These are phyloP conservation scores for Apiospora rasikravindrae DNA, from an alignment of 2,329 filamentous ascomycete species.

Conservation along the genomic window DNA sequence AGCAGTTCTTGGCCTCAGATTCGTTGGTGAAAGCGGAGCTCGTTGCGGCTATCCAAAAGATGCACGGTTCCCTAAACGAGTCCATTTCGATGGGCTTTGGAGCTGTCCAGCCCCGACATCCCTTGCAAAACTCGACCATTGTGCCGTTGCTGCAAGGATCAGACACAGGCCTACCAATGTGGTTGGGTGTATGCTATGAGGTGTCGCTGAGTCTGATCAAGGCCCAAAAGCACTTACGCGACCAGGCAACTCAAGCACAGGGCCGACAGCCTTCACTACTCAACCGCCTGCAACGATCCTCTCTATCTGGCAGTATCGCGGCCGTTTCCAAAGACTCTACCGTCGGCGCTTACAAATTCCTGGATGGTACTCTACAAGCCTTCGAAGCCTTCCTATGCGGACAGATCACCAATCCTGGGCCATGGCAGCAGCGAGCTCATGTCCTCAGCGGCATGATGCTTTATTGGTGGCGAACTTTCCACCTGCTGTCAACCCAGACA, in stretches of 20 bases:
- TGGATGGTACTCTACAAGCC: conserved; percentile 48
- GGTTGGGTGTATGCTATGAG: conserved; percentile 60
- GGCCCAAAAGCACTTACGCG: conserved; percentile 48
- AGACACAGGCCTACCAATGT: conserved; percentile 46
- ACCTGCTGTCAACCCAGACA: conserved; percentile 46
- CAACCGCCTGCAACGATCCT: conserved; percentile 66
- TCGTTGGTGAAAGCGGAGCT: neutral
- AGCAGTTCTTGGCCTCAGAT: conserved; percentile 5
- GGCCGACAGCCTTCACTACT: conserved; percentile 57
- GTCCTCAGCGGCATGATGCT: conserved; percentile 50
- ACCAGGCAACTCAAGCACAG: conserved; percentile 48
- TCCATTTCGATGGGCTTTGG: neutral
- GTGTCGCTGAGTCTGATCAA: conserved; percentile 50
- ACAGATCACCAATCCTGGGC: conserved; percentile 33
- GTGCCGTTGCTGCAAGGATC: conserved; percentile 49
- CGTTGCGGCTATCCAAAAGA: neutral
- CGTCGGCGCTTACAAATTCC: conserved; percentile 56
- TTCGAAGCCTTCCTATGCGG: conserved; percentile 50
- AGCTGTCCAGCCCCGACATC: conserved; percentile 63
- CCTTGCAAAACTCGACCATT: conserved; percentile 63
- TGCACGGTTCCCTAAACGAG: neutral
- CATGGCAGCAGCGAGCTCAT: conserved; percentile 41
- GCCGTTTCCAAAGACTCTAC: conserved; percentile 67
- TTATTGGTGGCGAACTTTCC: conserved; percentile 61
- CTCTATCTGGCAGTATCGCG: conserved; percentile 58